Base-by-base conservation (phyloP, 257 asterid species). In the Solanum chiquidenum region DNA sequence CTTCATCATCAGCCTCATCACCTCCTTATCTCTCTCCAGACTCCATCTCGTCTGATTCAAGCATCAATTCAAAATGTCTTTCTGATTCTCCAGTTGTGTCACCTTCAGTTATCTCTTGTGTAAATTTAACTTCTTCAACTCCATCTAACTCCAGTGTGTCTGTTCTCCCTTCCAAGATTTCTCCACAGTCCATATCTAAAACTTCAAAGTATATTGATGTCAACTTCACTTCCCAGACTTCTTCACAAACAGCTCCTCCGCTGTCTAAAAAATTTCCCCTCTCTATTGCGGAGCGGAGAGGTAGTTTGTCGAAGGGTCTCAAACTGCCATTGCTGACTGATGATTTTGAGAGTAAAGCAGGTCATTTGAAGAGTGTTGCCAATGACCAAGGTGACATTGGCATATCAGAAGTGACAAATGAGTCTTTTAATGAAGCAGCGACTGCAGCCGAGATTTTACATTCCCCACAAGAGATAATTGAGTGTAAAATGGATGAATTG, bases 181-280 rank as follows among this genome's bases (percentile, higher is more conserved):
- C 89, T 89, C 93, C 93, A 5, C 92, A 89, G 84, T 91, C 93
- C 13, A 89, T 91, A 86, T 90, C 93, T 84, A 90, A 89, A 88
- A 90, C 88, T 82, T 90, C 93, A 37, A 92, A 88, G 86, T 92
- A 89, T 71, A 92, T 92, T 79, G 94, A 92, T 88, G 94, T 92
- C 83, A 92, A 89, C 87, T 91, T 92, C 88, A 87, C 87, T 66
- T 90, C 92, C 6, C 83, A 87, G 58, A 72, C 93, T 74, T 91
- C 90, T 89, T 90, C 91, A 87, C 91, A 89, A 49, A 86, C 91
- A 25, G 75, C 87, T 20, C 84, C 87, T 35, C 31, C 68, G 12
- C 84, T 89, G 31, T 86, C 92, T 21, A 92, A 89, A 89, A 92
- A 87, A 40, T 86, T 87, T 33, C 89, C 91, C 79, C 91, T 89